Evolutionary conservation across 352 stramenopile genomes (phyloP), one percentile per base, ranked within the genome.

Genomic region (Pythium phragmiticola): DNA sequence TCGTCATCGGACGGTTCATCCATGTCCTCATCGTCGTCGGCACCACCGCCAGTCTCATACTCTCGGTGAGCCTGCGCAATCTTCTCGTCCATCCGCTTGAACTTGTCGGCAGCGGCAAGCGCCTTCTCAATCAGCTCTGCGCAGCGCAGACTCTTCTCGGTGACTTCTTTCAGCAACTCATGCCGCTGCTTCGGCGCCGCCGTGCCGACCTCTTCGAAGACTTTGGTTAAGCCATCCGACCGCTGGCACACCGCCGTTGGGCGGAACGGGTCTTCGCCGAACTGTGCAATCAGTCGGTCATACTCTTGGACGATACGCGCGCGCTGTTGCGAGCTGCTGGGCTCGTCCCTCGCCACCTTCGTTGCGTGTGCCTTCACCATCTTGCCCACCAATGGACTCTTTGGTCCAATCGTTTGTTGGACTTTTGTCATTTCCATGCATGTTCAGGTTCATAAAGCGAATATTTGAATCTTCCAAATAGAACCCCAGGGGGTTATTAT

Each of bases 111-210:
- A 1, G 78, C 64, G 43, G 80, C 71, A 21, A 95, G 70, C 65
- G 75, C 82, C 68, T 86, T 74, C 57, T 89, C 80, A 23, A 95
- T 90, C 49, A 95, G 74, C 59, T 92, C 76, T 6, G 82, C 87
- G 57, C 84, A 92, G 3, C 76, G 83, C 52, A 94, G 47, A 41
- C 82, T 92, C 61, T 83, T 87, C 19, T 80, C 63, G 0, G 77
- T 75, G 5, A 75, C 78, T 23, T 57, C 53, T 17, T 62, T 63
- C 19, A 92, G 51, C 60, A 89, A 43, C 43, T 76, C 51, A 59
- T 71, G 67, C 26, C 76, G 68, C 53, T 83, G 54, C 48, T 74
- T 69, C 17, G 54, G 62, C 8, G 63, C 56, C 1, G 52, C 69
- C 3, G 65, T 63, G 3, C 57, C 61, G n/a, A 76, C 61, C 19